These are phyloP conservation scores for Metschnikowia corniflorae DNA, from an alignment of 805 yeast genomes.

Conservation along the genomic window DNA sequence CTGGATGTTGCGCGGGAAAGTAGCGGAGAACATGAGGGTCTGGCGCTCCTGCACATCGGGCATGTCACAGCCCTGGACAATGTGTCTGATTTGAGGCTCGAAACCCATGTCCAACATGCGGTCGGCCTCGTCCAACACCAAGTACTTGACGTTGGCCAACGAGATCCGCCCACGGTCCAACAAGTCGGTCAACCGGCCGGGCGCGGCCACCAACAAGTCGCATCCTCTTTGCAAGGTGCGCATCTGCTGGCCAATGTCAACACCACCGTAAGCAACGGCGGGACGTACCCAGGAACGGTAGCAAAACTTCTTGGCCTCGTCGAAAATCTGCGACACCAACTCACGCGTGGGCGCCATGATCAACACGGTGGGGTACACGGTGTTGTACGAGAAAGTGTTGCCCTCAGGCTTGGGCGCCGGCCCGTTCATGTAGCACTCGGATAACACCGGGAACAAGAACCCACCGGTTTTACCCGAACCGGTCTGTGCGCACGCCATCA, in stretches of 20 bases:
- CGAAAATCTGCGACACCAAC: slow-evolving; percentile 93
- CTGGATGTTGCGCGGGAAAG: slow-evolving; percentile 98
- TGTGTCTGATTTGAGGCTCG: slow-evolving; percentile 98
- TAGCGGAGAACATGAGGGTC: slow-evolving; percentile 97
- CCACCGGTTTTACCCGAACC: slow-evolving; percentile 99
- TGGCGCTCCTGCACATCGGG: slow-evolving; percentile 88
- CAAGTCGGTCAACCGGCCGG: slow-evolving; percentile 97
- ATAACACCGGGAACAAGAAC: slow-evolving; percentile 94
- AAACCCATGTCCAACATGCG: slow-evolving; percentile 99
- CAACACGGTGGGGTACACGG: slow-evolving; percentile 91
- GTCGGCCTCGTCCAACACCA: slow-evolving; percentile 98
- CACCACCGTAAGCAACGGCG: slow-evolving; percentile 97
- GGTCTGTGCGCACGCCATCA: slow-evolving; percentile 97
- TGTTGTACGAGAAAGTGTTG: slow-evolving; percentile 57
- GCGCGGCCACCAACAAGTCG: slow-evolving; percentile 95
- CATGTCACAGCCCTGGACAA: slow-evolving; percentile 98
- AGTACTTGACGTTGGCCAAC: slow-evolving; percentile 81
- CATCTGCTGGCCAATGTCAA: slow-evolving; percentile 85
- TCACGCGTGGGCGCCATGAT: slow-evolving; percentile 99
- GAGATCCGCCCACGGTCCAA: slow-evolving; percentile 94
- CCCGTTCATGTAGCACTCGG: slow-evolving; percentile 85
- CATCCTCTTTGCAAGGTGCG: slow-evolving; percentile 90
- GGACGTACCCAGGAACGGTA: slow-evolving; percentile 99
- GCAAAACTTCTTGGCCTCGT: slow-evolving; percentile 91
- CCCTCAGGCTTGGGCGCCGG: slow-evolving; percentile 62